Percentiles rank a stretch among this genome's conserved stretches.
These are phyloP conservation scores for Starmerella sirachaensis DNA, from an alignment of 805 yeast species.

Conservation along the genomic window DNA sequence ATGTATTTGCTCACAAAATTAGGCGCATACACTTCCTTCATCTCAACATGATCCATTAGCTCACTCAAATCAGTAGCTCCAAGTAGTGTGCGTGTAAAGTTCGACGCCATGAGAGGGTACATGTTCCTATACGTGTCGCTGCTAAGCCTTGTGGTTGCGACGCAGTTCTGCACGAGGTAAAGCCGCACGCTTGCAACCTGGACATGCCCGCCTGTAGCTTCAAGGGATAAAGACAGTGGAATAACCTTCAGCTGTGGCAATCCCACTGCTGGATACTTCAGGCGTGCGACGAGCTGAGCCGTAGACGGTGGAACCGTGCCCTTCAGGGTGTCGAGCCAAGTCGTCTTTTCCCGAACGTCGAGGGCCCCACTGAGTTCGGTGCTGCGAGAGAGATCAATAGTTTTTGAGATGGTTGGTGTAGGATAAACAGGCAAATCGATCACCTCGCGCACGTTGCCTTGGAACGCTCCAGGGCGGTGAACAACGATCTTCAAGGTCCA, in stretches of 20 bases:
- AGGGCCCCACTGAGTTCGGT: constrained; percentile 5
- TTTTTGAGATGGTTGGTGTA: neutral
- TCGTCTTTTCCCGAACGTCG: too few species aligned
- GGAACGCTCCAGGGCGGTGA: constrained; percentile 6
- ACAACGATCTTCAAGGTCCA: constrained; percentile 8
- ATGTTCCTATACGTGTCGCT: constrained; percentile 1
- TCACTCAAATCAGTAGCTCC: neutral
- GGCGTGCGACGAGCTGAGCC: neutral
- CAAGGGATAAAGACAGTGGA: constrained; percentile 1
- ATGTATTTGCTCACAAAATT: constrained; percentile 1
- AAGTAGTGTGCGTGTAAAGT: neutral
- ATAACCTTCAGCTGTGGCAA: constrained; percentile 5
- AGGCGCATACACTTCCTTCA: constrained; percentile 1
- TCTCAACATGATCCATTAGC: neutral
- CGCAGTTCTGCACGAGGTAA: constrained; percentile 1
- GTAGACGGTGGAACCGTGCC: too few species aligned
- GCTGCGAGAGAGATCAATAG: neutral
- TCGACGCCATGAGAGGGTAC: neutral
- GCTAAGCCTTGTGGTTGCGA: neutral
- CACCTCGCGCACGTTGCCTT: constrained; percentile 2
- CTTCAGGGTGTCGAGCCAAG: too few species aligned
- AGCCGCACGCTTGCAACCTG: neutral
- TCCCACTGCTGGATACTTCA: constrained; percentile 2
- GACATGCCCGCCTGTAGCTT: neutral
- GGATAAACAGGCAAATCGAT: constrained; percentile 4